Conservation (phyloP, 345 rosid genomes). For the Luvunga scandens region DNA sequence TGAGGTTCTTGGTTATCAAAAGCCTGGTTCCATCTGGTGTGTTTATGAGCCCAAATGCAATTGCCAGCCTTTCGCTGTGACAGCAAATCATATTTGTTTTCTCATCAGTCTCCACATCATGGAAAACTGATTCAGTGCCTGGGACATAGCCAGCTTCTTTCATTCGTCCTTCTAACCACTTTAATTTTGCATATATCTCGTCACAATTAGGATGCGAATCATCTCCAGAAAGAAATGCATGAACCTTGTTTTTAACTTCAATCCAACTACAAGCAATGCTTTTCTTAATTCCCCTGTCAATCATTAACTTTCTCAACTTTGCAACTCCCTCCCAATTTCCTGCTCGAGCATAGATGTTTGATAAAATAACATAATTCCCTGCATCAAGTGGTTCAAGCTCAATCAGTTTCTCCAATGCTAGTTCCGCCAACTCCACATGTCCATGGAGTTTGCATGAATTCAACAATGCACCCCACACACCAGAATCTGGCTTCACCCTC, state of each 20-base stretch:
- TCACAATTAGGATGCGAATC: conserved; percentile 30
- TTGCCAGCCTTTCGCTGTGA: conserved; percentile 43
- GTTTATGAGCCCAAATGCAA: conserved; percentile 40
- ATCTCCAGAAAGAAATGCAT: conserved; percentile 40
- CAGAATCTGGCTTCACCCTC: conserved; percentile 32
- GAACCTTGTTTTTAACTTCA: conserved; percentile 36
- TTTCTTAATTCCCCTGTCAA: conserved; percentile 32
- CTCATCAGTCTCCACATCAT: conserved; percentile 41
- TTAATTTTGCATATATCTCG: conserved; percentile 31
- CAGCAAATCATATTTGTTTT: conserved; percentile 27
- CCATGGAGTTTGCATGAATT: conserved; percentile 35
- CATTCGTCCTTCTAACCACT: conserved; percentile 34
- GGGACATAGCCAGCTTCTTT: conserved; percentile 38
- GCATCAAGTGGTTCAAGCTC: conserved; percentile 37
- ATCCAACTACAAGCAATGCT: conserved; percentile 41
- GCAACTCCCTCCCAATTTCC: conserved; percentile 36
- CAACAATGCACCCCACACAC: conserved; percentile 42
- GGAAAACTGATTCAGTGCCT: conserved; percentile 33
- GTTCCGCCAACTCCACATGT: conserved; percentile 33
- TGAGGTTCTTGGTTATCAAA: conserved; percentile 39
- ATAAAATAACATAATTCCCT: conserved; percentile 32
- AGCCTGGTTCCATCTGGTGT: conserved; percentile 29
- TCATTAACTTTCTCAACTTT: conserved; percentile 29
- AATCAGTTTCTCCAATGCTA: conserved; percentile 34
- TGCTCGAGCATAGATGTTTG: conserved; percentile 37